phyloP scores from a whole-genome alignment of 768 basidiomycete species.

The Rhodotorula kratochvilovae region DNA sequence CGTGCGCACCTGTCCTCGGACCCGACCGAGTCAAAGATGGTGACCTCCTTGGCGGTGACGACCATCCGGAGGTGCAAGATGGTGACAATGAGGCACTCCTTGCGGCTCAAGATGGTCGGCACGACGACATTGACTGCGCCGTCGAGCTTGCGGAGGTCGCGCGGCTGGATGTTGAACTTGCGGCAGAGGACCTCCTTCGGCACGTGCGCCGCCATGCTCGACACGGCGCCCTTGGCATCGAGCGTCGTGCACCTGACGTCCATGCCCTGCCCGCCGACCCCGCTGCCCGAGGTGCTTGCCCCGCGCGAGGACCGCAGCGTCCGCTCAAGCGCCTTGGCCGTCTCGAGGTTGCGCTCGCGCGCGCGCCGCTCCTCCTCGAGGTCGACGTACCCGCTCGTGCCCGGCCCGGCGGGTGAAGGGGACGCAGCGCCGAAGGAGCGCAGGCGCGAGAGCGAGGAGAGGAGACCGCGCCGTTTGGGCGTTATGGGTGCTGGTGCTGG shows the following conservation, averaged over 20 bases:
- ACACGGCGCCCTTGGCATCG: conserved; percentile 53
- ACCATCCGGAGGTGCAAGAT: conserved; percentile 91
- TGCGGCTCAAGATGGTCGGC: conserved; percentile 84
- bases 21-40: conserved; percentile 88
- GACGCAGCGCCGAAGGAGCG: background rate
- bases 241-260: conserved; percentile 35
- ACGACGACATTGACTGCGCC: conserved; percentile 60
- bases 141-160: conserved; percentile 95
- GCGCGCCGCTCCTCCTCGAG: conserved; percentile 8
- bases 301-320: conserved; percentile 21
- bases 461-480: background rate
- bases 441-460: background rate
- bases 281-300: conserved; percentile 5
- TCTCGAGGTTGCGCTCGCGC: conserved; percentile 25
- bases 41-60: conserved; percentile 84
- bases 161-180: conserved; percentile 81
- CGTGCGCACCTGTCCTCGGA: conserved; percentile 50
- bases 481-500: too few species aligned
- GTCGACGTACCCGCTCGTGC: background rate
- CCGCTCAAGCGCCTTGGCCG: conserved; percentile 31
- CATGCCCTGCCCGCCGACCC: conserved; percentile 3
- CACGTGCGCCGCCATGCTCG: conserved; percentile 81
- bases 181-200: conserved; percentile 82
- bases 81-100: conserved; percentile 82
- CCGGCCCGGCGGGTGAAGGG: background rate